Evolutionary conservation across 345 rosid species (phyloP), one percentile per base, ranked within the genome.

Genomic region (Rhizophora apiculata): DNA sequence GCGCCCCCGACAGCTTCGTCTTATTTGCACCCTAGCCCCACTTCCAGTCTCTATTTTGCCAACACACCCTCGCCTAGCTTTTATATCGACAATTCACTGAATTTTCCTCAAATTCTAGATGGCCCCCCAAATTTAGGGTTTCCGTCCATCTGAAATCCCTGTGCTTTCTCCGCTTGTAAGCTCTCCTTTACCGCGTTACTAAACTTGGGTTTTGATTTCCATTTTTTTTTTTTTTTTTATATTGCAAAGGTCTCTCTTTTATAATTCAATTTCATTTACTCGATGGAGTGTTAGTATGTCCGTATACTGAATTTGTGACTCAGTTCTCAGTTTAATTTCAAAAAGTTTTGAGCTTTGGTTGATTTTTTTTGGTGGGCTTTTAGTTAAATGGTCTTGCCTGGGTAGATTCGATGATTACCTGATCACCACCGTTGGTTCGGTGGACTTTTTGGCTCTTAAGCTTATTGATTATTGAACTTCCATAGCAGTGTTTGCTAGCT

Each of bases 101-200:
- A 20, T 63, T 69, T 78, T 67, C 43, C 77, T 63, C 61, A 63
- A 75, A 68, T 78, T 72, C 63, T 63, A 24, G 71, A 71, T 68
- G 67, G 37, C 60, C 81, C 82, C 82, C 84, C 59, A 77, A 75
- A 49, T 75, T 78, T 71, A 76, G 83, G 86, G 83, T 78, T 80
- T 76, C 69, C 65, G 30, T 72, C 55, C 60, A 6, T 62, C 62
- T 62, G 56, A 36, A 63, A 73, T 66, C 66, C 80, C 73, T 31
- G 37, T 55, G 1, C 48, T 36, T 27, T 52, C 10, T 29, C 63
- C 26, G 31, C 62, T 27, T 71, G 82, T 82, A 66, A 71, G 62
- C 71, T 65, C 22, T 58, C 58, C 48, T 36, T 34, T 36, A 56
- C 29, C 31, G 37, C 34, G 65, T 52, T n/a, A 5, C 30, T 26